phyloP scores from a whole-genome alignment of 2,329 filamentous ascomycete species.

The Arthrobotrys pseudoclavata region DNA sequence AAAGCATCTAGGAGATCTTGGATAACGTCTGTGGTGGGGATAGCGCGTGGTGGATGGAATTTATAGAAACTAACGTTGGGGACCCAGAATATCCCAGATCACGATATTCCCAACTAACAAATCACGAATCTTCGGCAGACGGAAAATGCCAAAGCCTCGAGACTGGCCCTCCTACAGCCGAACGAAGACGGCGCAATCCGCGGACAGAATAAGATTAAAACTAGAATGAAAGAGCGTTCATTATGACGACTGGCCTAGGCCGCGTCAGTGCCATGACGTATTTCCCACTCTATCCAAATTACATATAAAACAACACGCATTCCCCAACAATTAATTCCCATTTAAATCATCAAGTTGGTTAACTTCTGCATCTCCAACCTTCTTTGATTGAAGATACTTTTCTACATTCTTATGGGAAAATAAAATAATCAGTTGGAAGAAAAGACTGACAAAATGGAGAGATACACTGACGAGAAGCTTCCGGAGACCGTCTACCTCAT shows the following conservation, averaged over 20 bases:
- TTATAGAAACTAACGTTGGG: no score
- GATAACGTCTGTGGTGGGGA: no score
- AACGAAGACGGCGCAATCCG: constrained; percentile 17
- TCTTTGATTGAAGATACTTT: constrained; percentile 13
- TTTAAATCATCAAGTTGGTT: background rate
- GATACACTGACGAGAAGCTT: constrained; percentile 55
- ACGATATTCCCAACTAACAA: no score
- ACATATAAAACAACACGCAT: constrained; percentile 5
- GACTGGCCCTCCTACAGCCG: constrained; percentile 17
- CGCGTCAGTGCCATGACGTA: constrained; percentile 37
- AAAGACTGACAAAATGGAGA: constrained; percentile 34
- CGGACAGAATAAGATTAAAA: constrained; percentile 18
- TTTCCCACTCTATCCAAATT: background rate
- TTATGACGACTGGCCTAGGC: constrained; percentile 32
- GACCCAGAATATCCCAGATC: background rate
- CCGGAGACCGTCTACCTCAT: constrained; percentile 42
- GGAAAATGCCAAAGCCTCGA: constrained; percentile 23
- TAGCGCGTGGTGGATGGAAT: no score
- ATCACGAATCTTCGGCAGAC: constrained; percentile 4
- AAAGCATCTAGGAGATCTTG: no score
- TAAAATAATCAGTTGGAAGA: background rate
- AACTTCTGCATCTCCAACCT: background rate
- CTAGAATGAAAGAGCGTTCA: constrained; percentile 11
- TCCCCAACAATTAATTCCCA: background rate
- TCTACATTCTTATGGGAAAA: background rate